Percentiles rank a stretch among this genome's conserved stretches.
Conservation (phyloP, 2,329 filamentous ascomycete genomes). For the Aspergillus pseudoglaucus region DNA sequence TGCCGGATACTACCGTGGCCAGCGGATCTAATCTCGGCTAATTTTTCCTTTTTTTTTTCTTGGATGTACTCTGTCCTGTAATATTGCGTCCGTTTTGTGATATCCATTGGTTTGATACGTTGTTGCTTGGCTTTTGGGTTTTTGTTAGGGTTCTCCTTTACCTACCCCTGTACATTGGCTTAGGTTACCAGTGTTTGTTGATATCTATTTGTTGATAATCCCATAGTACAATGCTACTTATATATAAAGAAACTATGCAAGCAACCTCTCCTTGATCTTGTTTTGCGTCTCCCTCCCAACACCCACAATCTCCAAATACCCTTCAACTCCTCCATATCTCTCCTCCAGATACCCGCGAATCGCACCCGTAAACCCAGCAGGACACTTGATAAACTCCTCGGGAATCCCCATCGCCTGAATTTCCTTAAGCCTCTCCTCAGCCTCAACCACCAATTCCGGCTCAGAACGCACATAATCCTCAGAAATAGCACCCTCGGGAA, state of each 20-base stretch:
- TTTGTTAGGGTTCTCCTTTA: not conserved
- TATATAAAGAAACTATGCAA: slow-evolving; percentile 13
- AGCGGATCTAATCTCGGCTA: slow-evolving; percentile 15
- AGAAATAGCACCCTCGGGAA: slow-evolving; percentile 56
- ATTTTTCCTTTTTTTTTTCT: not conserved
- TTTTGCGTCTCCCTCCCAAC: slow-evolving; percentile 44
- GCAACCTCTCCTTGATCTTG: slow-evolving; percentile 22
- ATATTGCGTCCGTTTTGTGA: not conserved
- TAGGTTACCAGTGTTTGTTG: no score
- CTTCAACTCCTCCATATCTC: slow-evolving; percentile 59
- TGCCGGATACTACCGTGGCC: slow-evolving; percentile 24
- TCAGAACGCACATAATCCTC: slow-evolving; percentile 66
- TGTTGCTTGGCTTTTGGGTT: not conserved
- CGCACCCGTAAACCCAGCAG: slow-evolving; percentile 55
- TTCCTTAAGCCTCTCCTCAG: slow-evolving; percentile 59
- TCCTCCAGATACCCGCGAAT: slow-evolving; percentile 53
- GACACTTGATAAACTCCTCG: slow-evolving; percentile 65
- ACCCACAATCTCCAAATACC: slow-evolving; percentile 61
- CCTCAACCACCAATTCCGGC: slow-evolving; percentile 54
- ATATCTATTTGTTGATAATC: not conserved
- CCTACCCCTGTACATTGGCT: no score
- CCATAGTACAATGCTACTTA: slow-evolving; percentile 2
- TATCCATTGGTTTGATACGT: not conserved
- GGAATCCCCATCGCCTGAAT: slow-evolving; percentile 64
- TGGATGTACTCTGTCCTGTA: not conserved